These are phyloP conservation scores for Gracilaria gracilis DNA, from an alignment of 23 red algal species.

Conservation along the genomic window DNA sequence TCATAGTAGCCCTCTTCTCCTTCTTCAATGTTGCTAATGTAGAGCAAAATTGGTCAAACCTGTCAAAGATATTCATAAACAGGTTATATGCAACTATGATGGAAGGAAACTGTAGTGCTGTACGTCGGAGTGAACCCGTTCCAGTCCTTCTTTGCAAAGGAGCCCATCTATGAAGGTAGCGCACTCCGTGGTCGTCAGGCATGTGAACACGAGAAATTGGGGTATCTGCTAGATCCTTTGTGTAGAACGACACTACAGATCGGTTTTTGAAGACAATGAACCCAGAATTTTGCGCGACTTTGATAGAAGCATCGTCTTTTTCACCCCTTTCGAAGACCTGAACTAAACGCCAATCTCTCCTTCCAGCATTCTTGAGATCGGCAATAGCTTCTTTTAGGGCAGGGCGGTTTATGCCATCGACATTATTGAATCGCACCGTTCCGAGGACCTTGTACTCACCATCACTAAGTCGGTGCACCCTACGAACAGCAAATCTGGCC, in stretches of 20 bases:
- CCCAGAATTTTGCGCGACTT: background rate
- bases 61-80: background rate
- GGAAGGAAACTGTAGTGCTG: background rate
- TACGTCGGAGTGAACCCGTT: background rate
- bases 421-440: background rate
- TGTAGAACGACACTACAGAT: background rate
- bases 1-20: no score
- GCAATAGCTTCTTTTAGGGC: background rate
- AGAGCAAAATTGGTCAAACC: background rate
- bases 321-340: background rate
- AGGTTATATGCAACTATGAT: conserved; percentile 18
- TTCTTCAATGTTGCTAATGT: background rate
- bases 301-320: background rate
- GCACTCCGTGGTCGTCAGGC: background rate
- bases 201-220: background rate
- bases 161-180: background rate
- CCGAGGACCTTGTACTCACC: background rate
- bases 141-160: background rate
- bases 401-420: background rate
- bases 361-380: background rate
- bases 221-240: background rate
- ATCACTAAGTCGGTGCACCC: background rate
- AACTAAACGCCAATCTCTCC: background rate
- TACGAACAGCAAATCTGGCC: no score
- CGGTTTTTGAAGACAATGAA: conserved; percentile 2